Conservation (phyloP, 768 basidiomycete genomes). For the Trametopsis cervina region DNA sequence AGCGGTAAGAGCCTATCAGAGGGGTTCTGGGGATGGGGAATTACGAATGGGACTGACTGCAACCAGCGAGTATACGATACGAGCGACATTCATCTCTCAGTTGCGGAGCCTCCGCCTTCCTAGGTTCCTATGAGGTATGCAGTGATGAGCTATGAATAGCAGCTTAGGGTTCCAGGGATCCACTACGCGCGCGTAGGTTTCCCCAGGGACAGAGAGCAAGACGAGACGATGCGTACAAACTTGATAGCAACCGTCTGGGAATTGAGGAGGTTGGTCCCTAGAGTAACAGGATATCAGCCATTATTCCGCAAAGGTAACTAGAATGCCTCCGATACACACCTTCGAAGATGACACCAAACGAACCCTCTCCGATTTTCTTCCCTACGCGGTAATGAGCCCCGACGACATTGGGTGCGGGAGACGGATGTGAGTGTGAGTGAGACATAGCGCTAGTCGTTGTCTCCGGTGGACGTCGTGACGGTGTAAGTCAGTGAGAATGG, state of each 20-base stretch:
- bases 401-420: constrained; percentile 66
- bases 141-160: no score
- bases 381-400: constrained; percentile 98
- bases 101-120: constrained; percentile 96
- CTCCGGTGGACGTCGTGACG: no score
- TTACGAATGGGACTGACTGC: constrained; percentile 43
- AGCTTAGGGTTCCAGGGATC: no score
- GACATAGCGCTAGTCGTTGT: constrained; percentile 19
- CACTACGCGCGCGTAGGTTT: no score
- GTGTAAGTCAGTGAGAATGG: not conserved
- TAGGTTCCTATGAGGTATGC: constrained; percentile 73
- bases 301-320: not conserved
- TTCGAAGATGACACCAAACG: constrained; percentile 94
- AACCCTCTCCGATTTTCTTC: constrained; percentile 98
- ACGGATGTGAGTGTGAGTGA: constrained; percentile 41
- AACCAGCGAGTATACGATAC: constrained; percentile 85
- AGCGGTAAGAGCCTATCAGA: constrained; percentile 6
- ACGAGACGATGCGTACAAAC: constrained; percentile 66
- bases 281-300: not conserved
- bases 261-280: constrained; percentile 97
- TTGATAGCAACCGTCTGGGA: constrained; percentile 99
- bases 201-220: constrained; percentile 12
- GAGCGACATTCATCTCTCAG: constrained; percentile 97
- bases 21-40: not conserved
- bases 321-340: constrained; percentile 36